Evolutionary conservation across 768 basidiomycete genomes (phyloP).

Genomic region (Austroboletus festivus): DNA sequence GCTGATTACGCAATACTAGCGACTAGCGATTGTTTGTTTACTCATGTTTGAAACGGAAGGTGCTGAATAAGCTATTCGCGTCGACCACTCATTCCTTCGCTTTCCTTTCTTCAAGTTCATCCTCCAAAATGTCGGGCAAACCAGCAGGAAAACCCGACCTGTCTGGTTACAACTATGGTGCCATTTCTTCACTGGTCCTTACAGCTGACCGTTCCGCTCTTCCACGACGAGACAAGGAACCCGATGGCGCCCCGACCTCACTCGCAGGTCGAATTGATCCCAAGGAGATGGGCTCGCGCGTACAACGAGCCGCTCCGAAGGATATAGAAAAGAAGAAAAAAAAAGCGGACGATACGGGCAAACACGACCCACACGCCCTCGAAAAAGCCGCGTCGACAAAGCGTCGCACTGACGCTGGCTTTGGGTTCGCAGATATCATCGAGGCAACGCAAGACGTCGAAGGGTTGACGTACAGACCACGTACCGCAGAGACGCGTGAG

Average conservation of each 20-base stretch:
- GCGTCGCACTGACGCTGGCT: slow-evolving; percentile 60
- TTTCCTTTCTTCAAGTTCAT: background rate
- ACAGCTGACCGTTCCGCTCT: slow-evolving; percentile 83
- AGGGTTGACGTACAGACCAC: slow-evolving; percentile 87
- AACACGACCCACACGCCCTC: slow-evolving; percentile 49
- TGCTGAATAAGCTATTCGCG: slow-evolving; percentile 12
- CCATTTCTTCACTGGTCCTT: slow-evolving; percentile 90
- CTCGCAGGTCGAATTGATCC: slow-evolving; percentile 88
- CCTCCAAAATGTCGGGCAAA: slow-evolving; percentile 36
- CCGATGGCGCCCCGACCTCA: slow-evolving; percentile 93
- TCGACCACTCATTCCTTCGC: background rate
- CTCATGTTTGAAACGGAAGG: slow-evolving; percentile 18
- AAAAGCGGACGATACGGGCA: slow-evolving; percentile 55
- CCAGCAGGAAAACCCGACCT: slow-evolving; percentile 66
- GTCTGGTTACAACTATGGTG: slow-evolving; percentile 93
- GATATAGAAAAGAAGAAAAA: slow-evolving; percentile 94
- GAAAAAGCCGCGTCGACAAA: slow-evolving; percentile 56
- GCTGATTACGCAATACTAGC: too few relatives aligned
- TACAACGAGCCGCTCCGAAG: slow-evolving; percentile 76
- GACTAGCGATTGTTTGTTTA: slow-evolving; percentile 10
- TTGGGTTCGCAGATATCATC: slow-evolving; percentile 87
- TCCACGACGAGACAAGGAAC: slow-evolving; percentile 89
- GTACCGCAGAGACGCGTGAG: slow-evolving; percentile 91
- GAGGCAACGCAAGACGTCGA: slow-evolving; percentile 93
- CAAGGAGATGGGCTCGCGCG: slow-evolving; percentile 91